These are phyloP conservation scores for Moesziomyces parantarcticus DNA, from an alignment of 1,284 basidiomycete genomes.

Conservation along the genomic window DNA sequence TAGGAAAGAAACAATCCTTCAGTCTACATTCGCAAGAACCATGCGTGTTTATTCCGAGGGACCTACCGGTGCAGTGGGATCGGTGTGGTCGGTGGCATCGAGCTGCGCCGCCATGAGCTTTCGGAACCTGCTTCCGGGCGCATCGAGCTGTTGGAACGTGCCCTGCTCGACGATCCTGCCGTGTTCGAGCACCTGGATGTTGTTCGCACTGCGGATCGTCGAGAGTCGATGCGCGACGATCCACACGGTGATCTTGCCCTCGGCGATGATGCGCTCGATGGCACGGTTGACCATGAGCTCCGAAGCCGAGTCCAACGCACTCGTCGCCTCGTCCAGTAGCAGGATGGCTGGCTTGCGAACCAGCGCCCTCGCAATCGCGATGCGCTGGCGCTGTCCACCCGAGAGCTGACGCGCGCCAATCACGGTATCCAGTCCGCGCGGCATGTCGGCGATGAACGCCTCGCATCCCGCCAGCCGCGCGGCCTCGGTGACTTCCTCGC, in stretches of 20 bases:
- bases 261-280: constrained; percentile 69
- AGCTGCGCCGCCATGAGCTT: constrained; percentile 64
- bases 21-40: no score
- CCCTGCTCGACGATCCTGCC: constrained; percentile 70
- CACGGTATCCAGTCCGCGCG: constrained; percentile 82
- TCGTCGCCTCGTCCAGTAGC: constrained; percentile 66
- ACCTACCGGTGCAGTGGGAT: constrained; percentile 12
- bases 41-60: background rate
- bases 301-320: constrained; percentile 69
- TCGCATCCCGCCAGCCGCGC: constrained; percentile 88
- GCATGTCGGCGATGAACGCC: constrained; percentile 92
- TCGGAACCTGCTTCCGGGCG: constrained; percentile 58
- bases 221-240: constrained; percentile 71
- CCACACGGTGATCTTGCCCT: constrained; percentile 71
- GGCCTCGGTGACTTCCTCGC: constrained; percentile 85
- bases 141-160: constrained; percentile 69
- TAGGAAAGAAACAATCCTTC: no score
- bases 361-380: constrained; percentile 71
- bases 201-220: constrained; percentile 70
- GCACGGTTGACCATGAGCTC: constrained; percentile 70
- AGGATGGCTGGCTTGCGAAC: constrained; percentile 70
- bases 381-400: constrained; percentile 71
- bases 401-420: constrained; percentile 66
- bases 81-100: constrained; percentile 20
- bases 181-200: constrained; percentile 70